Evolutionary conservation across 108 stramenopile species (phyloP).

Genomic region (Pelagomonas calceolata): DNA sequence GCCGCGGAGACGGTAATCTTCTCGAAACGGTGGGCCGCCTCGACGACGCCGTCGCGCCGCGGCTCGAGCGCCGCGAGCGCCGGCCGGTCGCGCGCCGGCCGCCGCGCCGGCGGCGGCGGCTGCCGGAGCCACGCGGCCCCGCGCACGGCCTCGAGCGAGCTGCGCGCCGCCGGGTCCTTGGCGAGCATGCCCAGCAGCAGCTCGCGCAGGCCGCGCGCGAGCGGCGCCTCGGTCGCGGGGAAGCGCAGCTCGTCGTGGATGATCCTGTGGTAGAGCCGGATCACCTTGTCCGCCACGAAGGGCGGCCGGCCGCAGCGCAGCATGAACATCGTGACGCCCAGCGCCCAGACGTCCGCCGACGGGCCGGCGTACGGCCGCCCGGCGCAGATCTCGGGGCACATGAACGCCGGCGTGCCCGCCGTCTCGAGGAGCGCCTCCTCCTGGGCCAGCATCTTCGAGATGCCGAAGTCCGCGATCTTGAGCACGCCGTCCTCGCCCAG

Average conservation of each 20-base stretch:
- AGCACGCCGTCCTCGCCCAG: conserved; percentile 25
- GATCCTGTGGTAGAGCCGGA: conserved; percentile 45
- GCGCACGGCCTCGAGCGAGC: conserved; percentile 20
- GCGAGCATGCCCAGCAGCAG: conserved; percentile 34
- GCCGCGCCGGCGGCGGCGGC: conserved; percentile 2
- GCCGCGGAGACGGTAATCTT: neutral
- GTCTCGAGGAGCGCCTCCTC: conserved; percentile 22
- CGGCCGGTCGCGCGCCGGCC: too few species aligned
- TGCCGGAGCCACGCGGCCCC: conserved; percentile 19
- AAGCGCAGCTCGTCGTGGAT: conserved; percentile 35
- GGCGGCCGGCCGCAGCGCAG: conserved; percentile 54
- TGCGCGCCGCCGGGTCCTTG: conserved; percentile 31
- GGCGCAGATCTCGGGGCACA: conserved; percentile 49
- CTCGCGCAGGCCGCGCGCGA: too few species aligned
- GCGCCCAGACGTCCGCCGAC: conserved; percentile 57
- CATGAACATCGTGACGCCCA: conserved; percentile 57
- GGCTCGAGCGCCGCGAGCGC: too few species aligned
- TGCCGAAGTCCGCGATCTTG: conserved; percentile 58
- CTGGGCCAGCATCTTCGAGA: conserved; percentile 33
- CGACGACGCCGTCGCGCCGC: too few species aligned
- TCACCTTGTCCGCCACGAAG: conserved; percentile 48
- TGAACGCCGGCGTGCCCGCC: conserved; percentile 58
- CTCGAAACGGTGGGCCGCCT: neutral
- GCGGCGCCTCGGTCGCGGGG: conserved; percentile 26
- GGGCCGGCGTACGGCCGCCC: conserved; percentile 44